phyloP scores from a whole-genome alignment of 2,329 filamentous ascomycete genomes.

The Nigrospora osmanthi region DNA sequence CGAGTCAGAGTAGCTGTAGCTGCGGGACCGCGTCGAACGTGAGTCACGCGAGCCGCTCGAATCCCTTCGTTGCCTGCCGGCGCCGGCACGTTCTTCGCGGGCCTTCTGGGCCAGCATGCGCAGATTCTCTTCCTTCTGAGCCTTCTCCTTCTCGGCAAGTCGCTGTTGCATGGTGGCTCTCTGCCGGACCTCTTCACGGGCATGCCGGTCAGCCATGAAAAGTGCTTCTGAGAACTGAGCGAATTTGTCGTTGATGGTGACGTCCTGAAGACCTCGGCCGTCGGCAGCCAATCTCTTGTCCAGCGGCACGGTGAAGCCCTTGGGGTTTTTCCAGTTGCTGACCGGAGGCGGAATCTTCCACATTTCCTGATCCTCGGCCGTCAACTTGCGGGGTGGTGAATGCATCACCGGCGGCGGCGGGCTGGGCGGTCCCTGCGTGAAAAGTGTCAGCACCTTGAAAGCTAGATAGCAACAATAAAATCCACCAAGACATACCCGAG shows the following conservation, averaged over 20 bases:
- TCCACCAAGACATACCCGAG: conserved; percentile 35
- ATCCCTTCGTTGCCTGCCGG: conserved; percentile 35
- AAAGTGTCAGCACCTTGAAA: no score
- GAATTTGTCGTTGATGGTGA: conserved; percentile 97
- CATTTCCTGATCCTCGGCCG: conserved; percentile 91
- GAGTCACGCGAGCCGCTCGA: conserved; percentile 33
- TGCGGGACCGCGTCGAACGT: conserved; percentile 33
- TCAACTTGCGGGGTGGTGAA: conserved; percentile 88
- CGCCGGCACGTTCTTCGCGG: conserved; percentile 65
- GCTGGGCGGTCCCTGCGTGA: conserved; percentile 62
- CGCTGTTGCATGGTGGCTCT: conserved; percentile 92
- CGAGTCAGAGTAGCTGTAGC: conserved; percentile 46
- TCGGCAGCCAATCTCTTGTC: conserved; percentile 95
- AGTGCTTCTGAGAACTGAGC: conserved; percentile 91
- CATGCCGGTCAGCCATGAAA: conserved; percentile 90
- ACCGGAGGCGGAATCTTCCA: conserved; percentile 73
- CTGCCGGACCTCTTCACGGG: conserved; percentile 89
- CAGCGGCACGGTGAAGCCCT: conserved; percentile 91
- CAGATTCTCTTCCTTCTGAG: conserved; percentile 86
- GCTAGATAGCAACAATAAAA: background rate
- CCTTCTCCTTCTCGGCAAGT: conserved; percentile 92
- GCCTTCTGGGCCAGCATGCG: conserved; percentile 85
- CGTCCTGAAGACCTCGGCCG: conserved; percentile 83
- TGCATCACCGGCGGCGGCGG: conserved; percentile 93
- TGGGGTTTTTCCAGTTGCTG: conserved; percentile 34